Base-by-base conservation (phyloP, 192 early-diverging fungal species). In the Coemansia sp. region DNA sequence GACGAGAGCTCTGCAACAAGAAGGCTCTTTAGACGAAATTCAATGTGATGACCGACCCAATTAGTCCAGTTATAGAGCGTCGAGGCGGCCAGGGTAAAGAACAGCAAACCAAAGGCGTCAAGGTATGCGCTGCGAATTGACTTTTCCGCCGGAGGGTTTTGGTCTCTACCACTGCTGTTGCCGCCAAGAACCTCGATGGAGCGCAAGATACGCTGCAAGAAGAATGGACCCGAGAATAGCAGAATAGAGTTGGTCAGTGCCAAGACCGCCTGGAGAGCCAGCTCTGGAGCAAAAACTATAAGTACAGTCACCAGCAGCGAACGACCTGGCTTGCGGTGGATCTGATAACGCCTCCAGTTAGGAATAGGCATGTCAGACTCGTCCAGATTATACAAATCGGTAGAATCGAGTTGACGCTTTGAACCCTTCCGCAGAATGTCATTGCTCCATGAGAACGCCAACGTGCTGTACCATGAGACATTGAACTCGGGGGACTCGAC, bases 1-100 rank as follows among this genome's bases (percentile, higher is more conserved):
- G 72, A 67, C 36, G 90, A 89, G 1, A 93, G 85, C 72, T 93
- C 92, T 1, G 84, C 88, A 31, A 90, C 80, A 24, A 90, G 57
- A 40, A 90, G 76, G 10, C 86, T 84, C 53, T 89, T 87, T 49
- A 88, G 46, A 22, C 88, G 89, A 41, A 93, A 77, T 58, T 86
- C 79, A 15, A 91, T 72, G 16, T 85, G 82, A 9, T 91, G 85
- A 36, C 92, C 92, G 58, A 87, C 88, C 71, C 88, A 89, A 33
- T 91, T 79, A 0, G 85, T 75, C 65, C 86, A 84, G 60, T 88
- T 86, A 18, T 80, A 60, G 33, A 78, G 43, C 10, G 86, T 50
- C n/a, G 87, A 85, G 16, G 64, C 47, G 2, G 62, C 16, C 6
- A 77, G 43, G 36, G 87, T 85, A 9, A 85, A 44, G 33, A 89